Evolutionary conservation across 768 basidiomycete genomes (phyloP), one percentile per base, ranked within the genome.

Genomic region (Termitomyces sp.): DNA sequence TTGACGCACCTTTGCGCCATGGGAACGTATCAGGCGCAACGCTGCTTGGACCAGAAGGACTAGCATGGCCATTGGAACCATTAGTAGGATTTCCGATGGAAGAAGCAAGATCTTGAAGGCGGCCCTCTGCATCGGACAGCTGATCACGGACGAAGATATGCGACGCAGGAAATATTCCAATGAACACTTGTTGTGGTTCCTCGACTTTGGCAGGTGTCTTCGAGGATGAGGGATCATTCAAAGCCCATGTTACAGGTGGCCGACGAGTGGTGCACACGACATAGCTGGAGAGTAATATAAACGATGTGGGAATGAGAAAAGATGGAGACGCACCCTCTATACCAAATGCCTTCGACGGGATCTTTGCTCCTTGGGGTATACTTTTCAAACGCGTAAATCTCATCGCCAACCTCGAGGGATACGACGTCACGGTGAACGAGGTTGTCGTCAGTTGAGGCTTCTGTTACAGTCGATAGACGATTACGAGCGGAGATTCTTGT

Each of bases 331-430:
- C 70, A 97, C 90, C 96, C 96, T 75, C 96, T 79, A 72, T 93
- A 98, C 96, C 96, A 98, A 16, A 85, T 71, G 20, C 87, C 87
- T 55, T 90, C 89, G 13, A 82, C 83, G 54, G 70, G 67, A 58
- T 91, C 90, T 66, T 87, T 90, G 57, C 76, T 79, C 52, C 76
- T 76, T 11, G 88, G 87, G 0, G 79, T 86, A 70, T 94, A 95
- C 68, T 87, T 87, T 75, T 98, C 96, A 66, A 98, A 98, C 18
- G 94, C 94, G 72, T 98, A 98, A 35, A 98, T 86, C 68, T 98
- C 95, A 71, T 97, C 95, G 48, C 96, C 96, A 30, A 98, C 89
- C 64, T 97, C 94, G 56, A 98, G 81, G 6, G 87, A 81, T 35
- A 93, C 92, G 24, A 92, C 86, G 60, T 92, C 90, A 54, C 84